Percentiles rank a stretch among this genome's conserved stretches.
phyloP scores from a whole-genome alignment of 495 filamentous ascomycete genomes.

The Trichoderma asperelloides region DNA sequence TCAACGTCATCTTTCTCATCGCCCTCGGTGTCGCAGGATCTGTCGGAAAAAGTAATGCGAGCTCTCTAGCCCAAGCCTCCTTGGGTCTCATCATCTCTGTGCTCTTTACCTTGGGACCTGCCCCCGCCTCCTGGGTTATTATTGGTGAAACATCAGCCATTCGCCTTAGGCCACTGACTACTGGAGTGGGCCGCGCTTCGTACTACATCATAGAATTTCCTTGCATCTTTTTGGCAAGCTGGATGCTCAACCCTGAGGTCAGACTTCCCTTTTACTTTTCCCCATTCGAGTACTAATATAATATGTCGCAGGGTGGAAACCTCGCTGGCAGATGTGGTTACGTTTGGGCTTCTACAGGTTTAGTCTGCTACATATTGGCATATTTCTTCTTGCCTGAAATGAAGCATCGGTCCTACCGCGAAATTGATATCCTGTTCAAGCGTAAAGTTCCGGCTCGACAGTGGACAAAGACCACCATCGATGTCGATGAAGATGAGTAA shows the following conservation, averaged over 20 bases:
- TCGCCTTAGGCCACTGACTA: conserved; percentile 47
- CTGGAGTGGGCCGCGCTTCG: conserved; percentile 43
- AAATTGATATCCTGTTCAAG: conserved; percentile 33
- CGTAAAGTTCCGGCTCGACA: conserved; percentile 43
- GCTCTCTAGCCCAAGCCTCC: conserved; percentile 39
- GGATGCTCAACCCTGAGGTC: conserved; percentile 39
- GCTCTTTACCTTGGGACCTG: conserved; percentile 38
- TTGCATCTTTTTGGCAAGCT: conserved; percentile 43
- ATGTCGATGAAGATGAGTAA: conserved; percentile 31
- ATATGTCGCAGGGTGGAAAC: conserved; percentile 17
- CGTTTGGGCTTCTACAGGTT: conserved; percentile 25
- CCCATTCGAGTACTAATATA: neutral
- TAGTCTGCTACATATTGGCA: conserved; percentile 23
- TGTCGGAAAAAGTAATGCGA: conserved; percentile 22
- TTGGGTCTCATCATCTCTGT: conserved; percentile 49
- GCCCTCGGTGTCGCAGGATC: conserved; percentile 42
- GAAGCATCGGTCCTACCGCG: conserved; percentile 26
- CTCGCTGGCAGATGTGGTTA: conserved; percentile 47
- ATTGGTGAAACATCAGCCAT: conserved; percentile 51
- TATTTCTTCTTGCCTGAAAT: conserved; percentile 29
- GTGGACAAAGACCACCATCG: conserved; percentile 42
- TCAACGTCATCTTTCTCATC: conserved; percentile 27
- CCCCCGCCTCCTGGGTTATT: conserved; percentile 46
- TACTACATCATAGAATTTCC: conserved; percentile 48
- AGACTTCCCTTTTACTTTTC: neutral